Evolutionary conservation across 495 filamentous ascomycete species (phyloP).

Genomic region (Aspergillus coremiiformis): DNA sequence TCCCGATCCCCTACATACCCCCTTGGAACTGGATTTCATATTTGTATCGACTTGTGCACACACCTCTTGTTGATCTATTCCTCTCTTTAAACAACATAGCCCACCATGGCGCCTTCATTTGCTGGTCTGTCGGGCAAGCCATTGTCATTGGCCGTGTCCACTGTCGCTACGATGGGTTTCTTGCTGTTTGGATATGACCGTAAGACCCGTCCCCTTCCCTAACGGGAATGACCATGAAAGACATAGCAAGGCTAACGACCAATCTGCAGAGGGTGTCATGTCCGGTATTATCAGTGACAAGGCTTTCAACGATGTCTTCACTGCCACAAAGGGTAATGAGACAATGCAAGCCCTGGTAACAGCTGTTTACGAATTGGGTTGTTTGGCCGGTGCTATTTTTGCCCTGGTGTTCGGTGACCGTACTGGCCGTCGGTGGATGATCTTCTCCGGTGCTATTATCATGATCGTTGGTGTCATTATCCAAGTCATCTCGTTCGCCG

Average conservation of each 20-base stretch:
- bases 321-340: slow-evolving; percentile 54
- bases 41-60: slow-evolving; percentile 1
- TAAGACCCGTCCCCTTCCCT: slow-evolving; percentile 1
- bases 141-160: slow-evolving; percentile 57
- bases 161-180: slow-evolving; percentile 66
- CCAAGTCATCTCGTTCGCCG: slow-evolving; percentile 52
- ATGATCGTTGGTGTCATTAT: slow-evolving; percentile 78
- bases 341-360: slow-evolving; percentile 77
- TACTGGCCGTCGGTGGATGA: slow-evolving; percentile 59
- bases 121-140: slow-evolving; percentile 57
- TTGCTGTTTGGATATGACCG: slow-evolving; percentile 63
- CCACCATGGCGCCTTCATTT: slow-evolving; percentile 36
- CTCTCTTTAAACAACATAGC: not conserved
- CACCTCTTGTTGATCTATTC: not conserved
- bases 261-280: slow-evolving; percentile 57
- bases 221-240: not conserved
- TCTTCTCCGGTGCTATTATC: slow-evolving; percentile 54
- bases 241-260: slow-evolving; percentile 9
- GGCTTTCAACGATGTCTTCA: slow-evolving; percentile 64
- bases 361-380: slow-evolving; percentile 75
- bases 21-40: not conserved
- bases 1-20: not conserved
- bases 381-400: slow-evolving; percentile 65
- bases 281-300: slow-evolving; percentile 69
- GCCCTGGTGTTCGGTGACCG: slow-evolving; percentile 61